phyloP scores from a whole-genome alignment of 129 eudicot genomes.

The Lactuca sativa region DNA sequence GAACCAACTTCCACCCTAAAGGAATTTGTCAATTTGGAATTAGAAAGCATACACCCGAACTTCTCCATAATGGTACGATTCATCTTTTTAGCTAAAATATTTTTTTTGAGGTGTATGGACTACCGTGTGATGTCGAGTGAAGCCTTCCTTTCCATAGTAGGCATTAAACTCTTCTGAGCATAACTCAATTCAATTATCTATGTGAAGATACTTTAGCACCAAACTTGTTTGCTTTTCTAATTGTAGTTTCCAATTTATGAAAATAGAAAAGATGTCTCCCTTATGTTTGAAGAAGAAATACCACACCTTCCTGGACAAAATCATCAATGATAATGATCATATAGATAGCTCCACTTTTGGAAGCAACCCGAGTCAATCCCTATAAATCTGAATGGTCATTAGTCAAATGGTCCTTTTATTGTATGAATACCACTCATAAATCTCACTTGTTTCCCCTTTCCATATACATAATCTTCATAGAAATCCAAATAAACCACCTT shows the following conservation, averaged over 20 bases:
- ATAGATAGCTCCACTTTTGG: too few relatives aligned
- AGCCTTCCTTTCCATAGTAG: background rate
- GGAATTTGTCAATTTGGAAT: background rate
- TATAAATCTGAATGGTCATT: background rate
- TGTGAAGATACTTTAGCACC: background rate
- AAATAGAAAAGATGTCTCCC: too few relatives aligned
- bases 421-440: background rate
- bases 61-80: background rate
- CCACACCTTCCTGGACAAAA: too few relatives aligned
- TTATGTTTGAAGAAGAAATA: too few relatives aligned
- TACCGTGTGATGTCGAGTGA: background rate
- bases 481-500: too few relatives aligned
- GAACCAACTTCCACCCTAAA: conserved; percentile 12
- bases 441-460: too few relatives aligned
- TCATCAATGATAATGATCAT: too few relatives aligned
- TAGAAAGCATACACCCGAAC: background rate
- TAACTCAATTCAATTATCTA: too few relatives aligned
- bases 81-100: conserved; percentile 4
- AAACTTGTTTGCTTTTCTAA: background rate
- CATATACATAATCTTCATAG: too few relatives aligned
- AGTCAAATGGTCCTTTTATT: background rate
- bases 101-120: conserved; percentile 9
- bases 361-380: background rate
- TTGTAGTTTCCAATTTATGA: too few relatives aligned
- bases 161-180: background rate